Base-by-base conservation (phyloP, 2,329 filamentous ascomycete genomes). In the Penicillium brasilianum region DNA sequence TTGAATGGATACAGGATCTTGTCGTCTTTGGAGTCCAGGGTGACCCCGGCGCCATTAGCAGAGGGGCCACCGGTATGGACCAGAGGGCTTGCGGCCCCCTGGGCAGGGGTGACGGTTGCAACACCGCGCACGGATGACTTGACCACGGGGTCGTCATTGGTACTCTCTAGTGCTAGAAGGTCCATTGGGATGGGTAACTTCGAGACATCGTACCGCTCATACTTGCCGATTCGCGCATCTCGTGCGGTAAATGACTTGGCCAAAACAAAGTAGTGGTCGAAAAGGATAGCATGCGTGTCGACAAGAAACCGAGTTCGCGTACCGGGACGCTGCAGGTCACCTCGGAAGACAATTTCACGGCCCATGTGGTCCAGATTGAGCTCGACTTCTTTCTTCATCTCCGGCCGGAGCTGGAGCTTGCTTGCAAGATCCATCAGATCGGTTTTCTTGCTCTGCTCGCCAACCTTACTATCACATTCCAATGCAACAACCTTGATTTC, bases 171-270 rank as follows among this genome's bases (percentile, higher is more conserved):
- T 53, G 96, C 91, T 28, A 99, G 83, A 2, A 99, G 83, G 69
- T 96, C 93, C 94, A 99, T 99, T 0, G 95, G 95, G 65, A 99
- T 97, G 7, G 91, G 92, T 77, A 96, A 84, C 76, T 96, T 93
- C 0, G 93, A 97, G 34, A 99, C 94, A 76, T 99, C 95, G 69
- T 95, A 99, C 66, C 84, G 83, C 71, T 90, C 88, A 69, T 91
- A 92, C 78, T 90, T 95, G 57, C 89, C 85, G n/a, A 85, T 86
- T 51, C 86, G 87, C 48, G 87, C 86, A 70, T 93, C 92, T 49
- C 88, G 82, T 11, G 85, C 82, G 3, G 88, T 83, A 8, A 92
- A 84, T 6, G 82, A 83, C 81, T 99, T 99, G 41, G 95, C 91
- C 48, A 99, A 81, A 36, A 99, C 93, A 39, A 99, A 84, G 76